Conservation (phyloP, 2,329 filamentous ascomycete genomes). For the Magnaporthales sp. region DNA sequence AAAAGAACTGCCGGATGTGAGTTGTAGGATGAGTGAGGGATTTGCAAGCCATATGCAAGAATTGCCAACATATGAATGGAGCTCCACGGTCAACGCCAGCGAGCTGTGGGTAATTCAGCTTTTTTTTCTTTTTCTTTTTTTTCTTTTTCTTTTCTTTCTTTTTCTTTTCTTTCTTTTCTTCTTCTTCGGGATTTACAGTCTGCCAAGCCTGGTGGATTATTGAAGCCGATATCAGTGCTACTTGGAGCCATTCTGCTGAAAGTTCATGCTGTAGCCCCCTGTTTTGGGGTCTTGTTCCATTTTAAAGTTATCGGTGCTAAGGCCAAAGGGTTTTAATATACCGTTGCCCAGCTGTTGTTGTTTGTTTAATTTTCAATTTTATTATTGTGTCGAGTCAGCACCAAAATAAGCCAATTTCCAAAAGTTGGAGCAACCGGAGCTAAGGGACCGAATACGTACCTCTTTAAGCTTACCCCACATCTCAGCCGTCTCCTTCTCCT, state of each 20-base stretch:
- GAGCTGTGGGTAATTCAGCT: neutral
- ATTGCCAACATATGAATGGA: neutral
- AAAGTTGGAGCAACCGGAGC: neutral
- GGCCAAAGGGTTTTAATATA: constrained; percentile 82
- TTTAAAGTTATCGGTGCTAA: constrained; percentile 91
- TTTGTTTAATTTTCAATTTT: too few species aligned
- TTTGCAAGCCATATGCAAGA: neutral
- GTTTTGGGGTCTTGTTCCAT: constrained; percentile 85
- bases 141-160: too few species aligned
- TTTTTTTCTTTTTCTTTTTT: too few species aligned
- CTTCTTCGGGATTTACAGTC: neutral
- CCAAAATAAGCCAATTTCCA: neutral
- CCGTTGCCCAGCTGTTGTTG: constrained; percentile 67
- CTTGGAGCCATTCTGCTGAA: constrained; percentile 25
- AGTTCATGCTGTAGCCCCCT: constrained; percentile 92
- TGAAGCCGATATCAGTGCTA: neutral
- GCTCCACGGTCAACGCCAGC: neutral
- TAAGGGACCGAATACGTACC: constrained; percentile 30
- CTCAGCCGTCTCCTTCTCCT: constrained; percentile 82
- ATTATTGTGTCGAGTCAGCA: constrained; percentile 1
- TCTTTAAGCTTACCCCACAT: constrained; percentile 97
- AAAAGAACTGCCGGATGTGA: neutral
- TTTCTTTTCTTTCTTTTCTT: too few species aligned
- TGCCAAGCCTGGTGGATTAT: neutral
- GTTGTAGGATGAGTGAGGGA: neutral